These are phyloP conservation scores for Bullera alba DNA, from an alignment of 768 basidiomycete genomes.

Conservation along the genomic window DNA sequence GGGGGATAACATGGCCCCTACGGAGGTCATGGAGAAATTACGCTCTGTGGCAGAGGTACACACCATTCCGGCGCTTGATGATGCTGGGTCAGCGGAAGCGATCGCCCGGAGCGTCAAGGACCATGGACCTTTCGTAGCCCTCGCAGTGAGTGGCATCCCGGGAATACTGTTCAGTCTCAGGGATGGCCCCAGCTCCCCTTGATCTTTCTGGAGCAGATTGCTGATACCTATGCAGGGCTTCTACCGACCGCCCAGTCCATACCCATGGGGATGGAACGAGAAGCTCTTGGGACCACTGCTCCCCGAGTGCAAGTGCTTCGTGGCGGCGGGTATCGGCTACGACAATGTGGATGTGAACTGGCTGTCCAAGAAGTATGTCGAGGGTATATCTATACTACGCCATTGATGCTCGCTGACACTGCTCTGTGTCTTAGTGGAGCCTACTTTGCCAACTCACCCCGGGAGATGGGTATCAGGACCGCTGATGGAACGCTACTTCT, in stretches of 20 bases:
- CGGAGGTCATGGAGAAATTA: not conserved
- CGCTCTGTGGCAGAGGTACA: conserved; percentile 15
- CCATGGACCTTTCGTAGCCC: conserved; percentile 20
- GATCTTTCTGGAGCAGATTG: not conserved
- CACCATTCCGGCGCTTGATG: conserved; percentile 9
- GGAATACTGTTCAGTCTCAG: not conserved
- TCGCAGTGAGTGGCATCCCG: conserved; percentile 15
- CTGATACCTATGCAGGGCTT: conserved; percentile 5
- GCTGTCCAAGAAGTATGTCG: conserved; percentile 36
- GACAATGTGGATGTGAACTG: conserved; percentile 45
- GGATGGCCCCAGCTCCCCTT: not conserved
- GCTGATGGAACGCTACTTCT: conserved; percentile 27
- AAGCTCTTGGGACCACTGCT: conserved; percentile 12
- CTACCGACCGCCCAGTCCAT: conserved; percentile 6
- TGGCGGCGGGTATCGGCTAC: conserved; percentile 41
- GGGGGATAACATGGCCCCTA: not conserved
- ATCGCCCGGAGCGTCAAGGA: conserved; percentile 11
- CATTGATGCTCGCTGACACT: not conserved
- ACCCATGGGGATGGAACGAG: conserved; percentile 13
- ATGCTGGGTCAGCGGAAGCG: conserved; percentile 5
- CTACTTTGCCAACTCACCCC: conserved; percentile 29
- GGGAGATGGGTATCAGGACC: conserved; percentile 25
- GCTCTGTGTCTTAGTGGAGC: no score
- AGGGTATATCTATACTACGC: no score
- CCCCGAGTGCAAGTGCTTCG: conserved; percentile 16